A percentile compares a stretch with the other conserved stretches of the same genome.
These are phyloP conservation scores for Geotrichum cucujoidarum DNA, from an alignment of 1,139 yeast genomes.

Conservation along the genomic window DNA sequence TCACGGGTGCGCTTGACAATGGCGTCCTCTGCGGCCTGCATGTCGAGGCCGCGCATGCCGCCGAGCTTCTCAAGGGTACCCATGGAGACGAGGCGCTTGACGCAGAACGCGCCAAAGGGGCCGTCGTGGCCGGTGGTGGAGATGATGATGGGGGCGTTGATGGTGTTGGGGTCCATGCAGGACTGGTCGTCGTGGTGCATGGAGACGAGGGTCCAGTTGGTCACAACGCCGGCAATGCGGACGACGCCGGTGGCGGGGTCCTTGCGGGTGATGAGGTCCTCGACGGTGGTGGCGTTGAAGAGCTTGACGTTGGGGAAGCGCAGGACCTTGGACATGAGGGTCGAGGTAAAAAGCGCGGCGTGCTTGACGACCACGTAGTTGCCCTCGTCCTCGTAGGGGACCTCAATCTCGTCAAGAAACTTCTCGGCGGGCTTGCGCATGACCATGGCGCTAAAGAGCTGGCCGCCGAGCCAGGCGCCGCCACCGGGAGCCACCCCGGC, in stretches of 20 bases:
- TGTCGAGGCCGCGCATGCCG: conserved; percentile 76
- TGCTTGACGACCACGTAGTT: conserved; percentile 77
- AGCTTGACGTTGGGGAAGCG: conserved; percentile 69
- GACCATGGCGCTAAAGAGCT: conserved; percentile 72
- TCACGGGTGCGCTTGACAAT: conserved; percentile 68
- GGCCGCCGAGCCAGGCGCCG: conserved; percentile 81
- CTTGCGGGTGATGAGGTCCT: conserved; percentile 70
- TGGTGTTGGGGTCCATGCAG: conserved; percentile 82
- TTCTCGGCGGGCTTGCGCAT: conserved; percentile 71
- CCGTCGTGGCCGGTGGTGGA: conserved; percentile 82
- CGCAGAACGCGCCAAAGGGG: conserved; percentile 79
- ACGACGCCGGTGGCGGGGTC: conserved; percentile 52
- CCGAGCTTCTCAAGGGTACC: conserved; percentile 47
- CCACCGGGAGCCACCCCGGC: conserved; percentile 77
- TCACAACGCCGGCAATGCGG: conserved; percentile 72
- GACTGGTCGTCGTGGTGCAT: conserved; percentile 73
- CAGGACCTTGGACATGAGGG: conserved; percentile 63
- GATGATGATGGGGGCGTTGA: conserved; percentile 64
- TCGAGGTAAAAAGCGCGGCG: conserved; percentile 73
- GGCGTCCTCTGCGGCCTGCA: conserved; percentile 74
- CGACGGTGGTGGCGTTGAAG: conserved; percentile 78
- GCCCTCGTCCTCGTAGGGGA: conserved; percentile 74
- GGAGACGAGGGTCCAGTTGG: conserved; percentile 77
- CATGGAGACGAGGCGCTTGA: conserved; percentile 44
- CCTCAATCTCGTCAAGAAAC: conserved; percentile 59